Base-by-base conservation (phyloP, 805 yeast species). In the Ogataea trehalophila region DNA sequence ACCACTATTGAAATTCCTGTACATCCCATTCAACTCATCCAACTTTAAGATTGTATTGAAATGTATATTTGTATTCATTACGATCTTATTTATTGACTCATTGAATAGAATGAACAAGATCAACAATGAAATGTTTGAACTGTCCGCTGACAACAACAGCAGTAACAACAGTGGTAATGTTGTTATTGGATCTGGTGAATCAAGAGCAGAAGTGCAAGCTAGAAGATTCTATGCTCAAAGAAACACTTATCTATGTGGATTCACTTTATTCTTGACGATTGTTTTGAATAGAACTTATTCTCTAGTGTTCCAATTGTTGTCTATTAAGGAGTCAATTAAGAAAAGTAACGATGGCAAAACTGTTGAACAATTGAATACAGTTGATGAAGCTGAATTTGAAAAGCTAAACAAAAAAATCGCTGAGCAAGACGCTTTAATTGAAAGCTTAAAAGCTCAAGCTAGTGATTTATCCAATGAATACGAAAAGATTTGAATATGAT, bases 191-290 rank as follows among this genome's bases (percentile, higher is more conserved):
- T 37, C 63, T 62, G 59, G 63, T 18, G 72, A 71, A 50, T 92
- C 87, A 58, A 76, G 96, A 49, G 71, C 89, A 18, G 98, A 94
- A 61, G 75, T 87, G 47, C 90, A 86, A 67, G 94, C 97, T 20
- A 80, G 97, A 68, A 79, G 90, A 61, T 94, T 94, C 69, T 91
- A 91, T 63, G 89, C 97, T 18, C 99, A 94, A 72, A 82, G 99
- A 72, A 94, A 94, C 74, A 81, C 90, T 84, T 94, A 94, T 60
- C 75, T 94, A 43, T 89, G 97, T 57, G 99, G 99, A 1, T 89
- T 91, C 69, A 90, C 98, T 2, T 77, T 94, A 65, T 94, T 94
- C 66, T 73, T 94, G 60, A 87, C 96, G 2, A 74, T 91, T 61
- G 85, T 89, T 44, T 81, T 91, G 56, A 82, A 85, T 61, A 79